A percentile compares a stretch with the other conserved stretches of the same genome.
Conservation (phyloP, 75 land plant species). For the Cryptomeria japonica region DNA sequence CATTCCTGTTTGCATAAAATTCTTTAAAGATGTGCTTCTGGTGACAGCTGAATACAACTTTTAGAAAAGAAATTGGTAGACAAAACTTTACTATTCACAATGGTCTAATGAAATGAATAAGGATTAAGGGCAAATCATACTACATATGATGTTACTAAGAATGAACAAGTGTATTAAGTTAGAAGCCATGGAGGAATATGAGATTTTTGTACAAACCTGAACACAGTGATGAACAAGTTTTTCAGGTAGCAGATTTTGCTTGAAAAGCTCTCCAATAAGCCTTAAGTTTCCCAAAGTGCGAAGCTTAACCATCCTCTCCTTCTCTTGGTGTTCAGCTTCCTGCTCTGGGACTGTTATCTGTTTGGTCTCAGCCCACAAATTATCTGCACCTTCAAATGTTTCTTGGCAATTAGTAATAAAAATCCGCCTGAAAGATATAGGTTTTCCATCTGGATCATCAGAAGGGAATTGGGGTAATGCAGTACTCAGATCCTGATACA, state of each 20-base stretch:
- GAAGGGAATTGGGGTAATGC: constrained; percentile 74
- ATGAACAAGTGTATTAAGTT: neutral
- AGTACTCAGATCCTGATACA: constrained; percentile 73
- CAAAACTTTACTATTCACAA: neutral
- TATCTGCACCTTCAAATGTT: constrained; percentile 90
- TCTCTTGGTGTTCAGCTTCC: constrained; percentile 75
- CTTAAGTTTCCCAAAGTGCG: constrained; percentile 88
- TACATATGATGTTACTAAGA: neutral
- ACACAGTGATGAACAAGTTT: constrained; percentile 93
- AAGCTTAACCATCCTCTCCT: constrained; percentile 75
- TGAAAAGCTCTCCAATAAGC: constrained; percentile 90
- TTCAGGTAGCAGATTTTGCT: constrained; percentile 82
- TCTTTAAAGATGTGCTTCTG: neutral
- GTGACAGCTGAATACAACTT: neutral
- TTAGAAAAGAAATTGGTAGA: neutral
- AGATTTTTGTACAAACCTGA: constrained; percentile 24
- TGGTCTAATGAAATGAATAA: neutral
- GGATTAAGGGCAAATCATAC: neutral
- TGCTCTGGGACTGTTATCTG: constrained; percentile 78
- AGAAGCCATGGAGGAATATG: neutral
- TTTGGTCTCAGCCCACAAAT: constrained; percentile 56
- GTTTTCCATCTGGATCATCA: constrained; percentile 56
- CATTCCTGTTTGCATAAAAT: too few relatives aligned
- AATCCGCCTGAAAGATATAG: constrained; percentile 77
- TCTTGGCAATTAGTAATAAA: constrained; percentile 87